Conservation (phyloP, 2,329 filamentous ascomycete genomes). For the Colletotrichum eremochloae region DNA sequence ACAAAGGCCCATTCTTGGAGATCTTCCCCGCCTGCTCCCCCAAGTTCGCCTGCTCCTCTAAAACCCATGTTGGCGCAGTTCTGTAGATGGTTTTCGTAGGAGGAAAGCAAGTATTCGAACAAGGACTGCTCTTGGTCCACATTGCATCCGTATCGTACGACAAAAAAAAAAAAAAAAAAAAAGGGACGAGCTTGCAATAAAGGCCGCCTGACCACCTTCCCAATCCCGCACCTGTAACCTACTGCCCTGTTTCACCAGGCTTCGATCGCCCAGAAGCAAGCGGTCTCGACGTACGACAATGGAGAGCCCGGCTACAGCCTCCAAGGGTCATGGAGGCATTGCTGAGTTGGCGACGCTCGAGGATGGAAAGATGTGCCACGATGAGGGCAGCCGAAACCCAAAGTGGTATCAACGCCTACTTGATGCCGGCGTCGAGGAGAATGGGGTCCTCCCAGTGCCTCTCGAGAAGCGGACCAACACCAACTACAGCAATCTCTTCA, state of each 20-base stretch:
- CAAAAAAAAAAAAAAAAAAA: background rate
- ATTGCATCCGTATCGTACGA: background rate
- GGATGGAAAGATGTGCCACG: constrained; percentile 52
- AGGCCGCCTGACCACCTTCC: background rate
- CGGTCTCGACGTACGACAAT: constrained; percentile 26
- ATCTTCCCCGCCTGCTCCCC: constrained; percentile 1
- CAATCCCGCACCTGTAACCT: background rate
- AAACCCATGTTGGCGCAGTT: background rate
- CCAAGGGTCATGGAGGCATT: constrained; percentile 42
- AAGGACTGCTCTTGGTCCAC: background rate
- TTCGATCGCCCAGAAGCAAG: constrained; percentile 30
- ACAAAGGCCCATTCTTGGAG: background rate
- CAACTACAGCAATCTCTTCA: constrained; percentile 69
- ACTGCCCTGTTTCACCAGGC: constrained; percentile 27
- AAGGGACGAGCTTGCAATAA: background rate
- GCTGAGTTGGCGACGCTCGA: constrained; percentile 45
- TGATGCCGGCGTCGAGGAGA: constrained; percentile 63
- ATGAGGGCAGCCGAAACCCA: constrained; percentile 47
- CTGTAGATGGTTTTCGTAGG: background rate
- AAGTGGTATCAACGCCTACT: constrained; percentile 59
- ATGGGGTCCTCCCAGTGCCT: constrained; percentile 69
- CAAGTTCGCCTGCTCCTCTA: background rate
- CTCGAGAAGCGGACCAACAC: constrained; percentile 66
- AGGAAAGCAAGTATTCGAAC: background rate
- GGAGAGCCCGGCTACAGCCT: constrained; percentile 32